A percentile compares a stretch with the other conserved stretches of the same genome.
These are phyloP conservation scores for Gelatoporia subvermispora DNA, from an alignment of 768 basidiomycete genomes.

Conservation along the genomic window DNA sequence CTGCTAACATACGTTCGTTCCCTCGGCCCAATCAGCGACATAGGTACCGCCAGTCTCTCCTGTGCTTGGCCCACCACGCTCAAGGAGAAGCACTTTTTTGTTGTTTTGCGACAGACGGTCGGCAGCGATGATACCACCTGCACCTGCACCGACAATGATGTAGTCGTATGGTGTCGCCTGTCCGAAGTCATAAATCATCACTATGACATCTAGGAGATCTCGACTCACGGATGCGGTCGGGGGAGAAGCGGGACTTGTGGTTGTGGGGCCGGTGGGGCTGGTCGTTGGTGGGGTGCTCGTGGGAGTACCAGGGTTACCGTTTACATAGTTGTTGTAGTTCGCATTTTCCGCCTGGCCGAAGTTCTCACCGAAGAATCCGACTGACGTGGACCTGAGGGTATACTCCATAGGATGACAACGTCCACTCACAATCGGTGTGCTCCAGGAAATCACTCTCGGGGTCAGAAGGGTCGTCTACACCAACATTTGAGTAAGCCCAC, in stretches of 20 bases:
- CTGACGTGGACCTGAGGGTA: constrained; percentile 22
- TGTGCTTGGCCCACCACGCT: constrained; percentile 60
- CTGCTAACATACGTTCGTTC: constrained; percentile 35
- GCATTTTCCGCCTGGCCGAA: constrained; percentile 41
- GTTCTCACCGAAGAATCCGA: constrained; percentile 56
- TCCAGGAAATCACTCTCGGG: constrained; percentile 47
- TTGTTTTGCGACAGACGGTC: constrained; percentile 57
- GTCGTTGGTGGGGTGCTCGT: constrained; percentile 12
- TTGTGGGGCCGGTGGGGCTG: constrained; percentile 27
- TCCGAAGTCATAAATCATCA: too few relatives aligned
- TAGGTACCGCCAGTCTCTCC: constrained; percentile 56
- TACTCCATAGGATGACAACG: not conserved
- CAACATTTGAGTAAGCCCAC: constrained; percentile 43
- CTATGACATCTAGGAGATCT: not conserved
- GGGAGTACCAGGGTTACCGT: constrained; percentile 36
- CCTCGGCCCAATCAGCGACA: constrained; percentile 43
- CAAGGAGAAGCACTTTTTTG: constrained; percentile 58
- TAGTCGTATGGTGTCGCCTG: constrained; percentile 48
- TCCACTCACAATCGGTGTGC: constrained; percentile 52
- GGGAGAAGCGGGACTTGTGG: constrained; percentile 24
- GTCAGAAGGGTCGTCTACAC: constrained; percentile 46
- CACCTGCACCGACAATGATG: constrained; percentile 50
- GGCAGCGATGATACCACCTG: constrained; percentile 54
- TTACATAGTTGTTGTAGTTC: constrained; percentile 46
- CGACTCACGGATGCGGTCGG: constrained; percentile 28